These are phyloP conservation scores for Prunus mira DNA, from an alignment of 306 rosid species.

Conservation along the genomic window DNA sequence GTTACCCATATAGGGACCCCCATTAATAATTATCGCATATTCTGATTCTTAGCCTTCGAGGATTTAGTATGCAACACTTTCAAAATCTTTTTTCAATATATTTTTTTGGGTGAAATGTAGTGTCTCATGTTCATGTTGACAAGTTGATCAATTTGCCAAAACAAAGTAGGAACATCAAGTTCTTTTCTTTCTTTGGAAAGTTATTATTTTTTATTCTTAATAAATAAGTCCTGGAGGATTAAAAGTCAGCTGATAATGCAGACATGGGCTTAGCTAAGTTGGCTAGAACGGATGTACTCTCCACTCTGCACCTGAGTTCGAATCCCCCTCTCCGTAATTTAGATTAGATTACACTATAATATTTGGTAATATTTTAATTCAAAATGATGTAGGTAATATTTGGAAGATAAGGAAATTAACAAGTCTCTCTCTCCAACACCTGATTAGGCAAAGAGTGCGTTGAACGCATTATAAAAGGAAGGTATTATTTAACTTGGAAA, in stretches of 20 bases:
- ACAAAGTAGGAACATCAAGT: neutral
- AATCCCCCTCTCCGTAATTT: no score
- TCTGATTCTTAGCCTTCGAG: constrained; percentile 44
- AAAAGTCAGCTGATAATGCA: no score
- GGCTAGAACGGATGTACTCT: no score
- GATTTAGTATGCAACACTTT: constrained; percentile 24
- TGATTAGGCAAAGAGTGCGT: constrained; percentile 10
- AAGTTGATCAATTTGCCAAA: neutral
- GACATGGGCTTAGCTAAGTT: no score
- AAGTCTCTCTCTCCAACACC: neutral
- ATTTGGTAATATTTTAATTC: no score
- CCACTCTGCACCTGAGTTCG: rapidly evolving
- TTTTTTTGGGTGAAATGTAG: constrained; percentile 10
- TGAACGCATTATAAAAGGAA: constrained; percentile 9
- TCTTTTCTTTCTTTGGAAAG: neutral
- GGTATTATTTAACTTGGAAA: neutral
- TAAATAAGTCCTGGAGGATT: no score
- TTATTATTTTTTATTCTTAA: neutral
- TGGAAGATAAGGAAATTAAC: neutral
- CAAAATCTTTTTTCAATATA: no score
- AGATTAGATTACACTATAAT: no score
- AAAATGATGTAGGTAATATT: neutral
- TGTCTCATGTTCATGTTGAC: constrained; percentile 2
- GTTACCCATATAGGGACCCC: constrained; percentile 73
- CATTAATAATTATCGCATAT: constrained; percentile 53